Conservation (phyloP, 2,329 filamentous ascomycete genomes). For the Colletotrichum orbiculare region DNA sequence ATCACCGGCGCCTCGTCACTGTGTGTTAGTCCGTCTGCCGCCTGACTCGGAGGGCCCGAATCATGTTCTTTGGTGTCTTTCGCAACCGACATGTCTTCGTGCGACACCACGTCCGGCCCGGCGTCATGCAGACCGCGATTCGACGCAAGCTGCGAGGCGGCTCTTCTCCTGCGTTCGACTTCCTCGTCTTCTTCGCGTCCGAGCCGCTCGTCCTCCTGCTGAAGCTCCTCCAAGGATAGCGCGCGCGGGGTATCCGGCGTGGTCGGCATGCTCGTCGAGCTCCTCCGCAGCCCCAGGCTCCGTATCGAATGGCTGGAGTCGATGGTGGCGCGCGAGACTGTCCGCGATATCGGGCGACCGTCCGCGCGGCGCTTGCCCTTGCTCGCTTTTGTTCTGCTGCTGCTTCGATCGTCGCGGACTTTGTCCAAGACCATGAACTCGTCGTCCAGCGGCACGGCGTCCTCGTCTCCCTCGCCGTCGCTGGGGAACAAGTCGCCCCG, state of each 20-base stretch:
- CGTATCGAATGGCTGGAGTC: conserved; percentile 52
- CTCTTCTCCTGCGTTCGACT: conserved; percentile 62
- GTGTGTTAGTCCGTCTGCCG: conserved; percentile 12
- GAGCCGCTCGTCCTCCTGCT: conserved; percentile 63
- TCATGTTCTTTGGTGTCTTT: conserved; percentile 40
- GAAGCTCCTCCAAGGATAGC: conserved; percentile 63
- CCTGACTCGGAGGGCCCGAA: not conserved
- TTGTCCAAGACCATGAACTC: conserved; percentile 89
- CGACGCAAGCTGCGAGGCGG: conserved; percentile 62
- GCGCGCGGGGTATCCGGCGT: conserved; percentile 52
- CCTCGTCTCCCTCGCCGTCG: conserved; percentile 86
- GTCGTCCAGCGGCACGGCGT: conserved; percentile 91
- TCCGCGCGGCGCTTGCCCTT: conserved; percentile 66
- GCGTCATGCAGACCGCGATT: conserved; percentile 58
- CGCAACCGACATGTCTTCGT: conserved; percentile 45
- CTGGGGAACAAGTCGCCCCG: conserved; percentile 92
- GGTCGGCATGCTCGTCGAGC: conserved; percentile 40
- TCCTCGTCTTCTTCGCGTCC: conserved; percentile 64
- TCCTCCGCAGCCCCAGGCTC: conserved; percentile 34
- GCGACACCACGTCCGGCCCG: conserved; percentile 45
- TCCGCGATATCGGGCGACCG: conserved; percentile 56
- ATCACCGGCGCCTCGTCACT: conserved; percentile 25
- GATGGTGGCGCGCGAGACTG: conserved; percentile 69
- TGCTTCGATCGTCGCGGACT: conserved; percentile 79
- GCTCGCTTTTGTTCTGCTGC: conserved; percentile 64